phyloP scores from a whole-genome alignment of 768 basidiomycete species.

The Boletus reticuloceps region DNA sequence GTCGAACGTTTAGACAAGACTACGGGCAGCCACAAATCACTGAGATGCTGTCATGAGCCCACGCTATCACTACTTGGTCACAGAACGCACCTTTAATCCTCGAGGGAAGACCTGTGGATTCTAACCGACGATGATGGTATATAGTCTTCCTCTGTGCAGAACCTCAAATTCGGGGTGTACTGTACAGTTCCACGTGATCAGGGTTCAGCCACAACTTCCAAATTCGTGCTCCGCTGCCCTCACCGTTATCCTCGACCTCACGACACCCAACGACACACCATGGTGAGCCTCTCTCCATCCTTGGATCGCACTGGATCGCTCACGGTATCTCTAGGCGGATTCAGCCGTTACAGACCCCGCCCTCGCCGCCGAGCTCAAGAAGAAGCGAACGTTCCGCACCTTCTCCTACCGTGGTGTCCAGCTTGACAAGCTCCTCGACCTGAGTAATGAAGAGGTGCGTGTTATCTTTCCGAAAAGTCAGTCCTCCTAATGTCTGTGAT shows the following conservation, averaged over 20 bases:
- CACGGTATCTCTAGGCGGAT: constrained; percentile 58
- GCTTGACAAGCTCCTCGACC: constrained; percentile 96
- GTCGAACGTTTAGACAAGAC: constrained; percentile 31
- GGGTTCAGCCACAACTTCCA: constrained; percentile 42
- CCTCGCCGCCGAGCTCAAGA: constrained; percentile 96
- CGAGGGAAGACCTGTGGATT: constrained; percentile 92
- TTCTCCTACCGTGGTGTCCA: constrained; percentile 98
- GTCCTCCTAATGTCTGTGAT: constrained; percentile 1
- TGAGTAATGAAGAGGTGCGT: constrained; percentile 92
- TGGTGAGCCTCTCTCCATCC: constrained; percentile 24
- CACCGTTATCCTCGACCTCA: constrained; percentile 25
- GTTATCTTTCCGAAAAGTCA: not conserved
- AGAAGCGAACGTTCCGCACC: constrained; percentile 97
- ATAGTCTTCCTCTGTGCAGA: not conserved
- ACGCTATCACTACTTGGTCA: not conserved
- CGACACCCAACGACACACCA: constrained; percentile 30
- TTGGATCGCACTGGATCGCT: not conserved
- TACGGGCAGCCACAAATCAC: constrained; percentile 93
- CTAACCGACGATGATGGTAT: constrained; percentile 63
- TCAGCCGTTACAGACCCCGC: constrained; percentile 83
- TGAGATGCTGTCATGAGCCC: constrained; percentile 29
- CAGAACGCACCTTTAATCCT: constrained; percentile 70
- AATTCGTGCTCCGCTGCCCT: constrained; percentile 25
- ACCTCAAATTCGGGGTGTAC: constrained; percentile 30
- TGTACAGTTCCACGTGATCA: constrained; percentile 62